Conservation (phyloP, 306 rosid species). For the Arachis stenosperma region DNA sequence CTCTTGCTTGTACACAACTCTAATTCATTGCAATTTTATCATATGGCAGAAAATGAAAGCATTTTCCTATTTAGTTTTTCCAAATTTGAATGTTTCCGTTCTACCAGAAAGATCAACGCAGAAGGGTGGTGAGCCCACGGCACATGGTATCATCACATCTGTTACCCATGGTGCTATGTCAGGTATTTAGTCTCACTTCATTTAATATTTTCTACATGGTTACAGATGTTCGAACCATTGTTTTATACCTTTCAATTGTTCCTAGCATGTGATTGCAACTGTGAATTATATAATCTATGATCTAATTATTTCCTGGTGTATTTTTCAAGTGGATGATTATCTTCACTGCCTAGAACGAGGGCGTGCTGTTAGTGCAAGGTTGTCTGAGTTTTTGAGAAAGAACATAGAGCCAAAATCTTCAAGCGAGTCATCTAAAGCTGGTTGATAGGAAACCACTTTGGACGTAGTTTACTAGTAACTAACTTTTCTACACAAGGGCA, state of each 20-base stretch:
- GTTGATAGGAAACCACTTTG: conserved; percentile 35
- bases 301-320: conserved; percentile 40
- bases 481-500: conserved; percentile 10
- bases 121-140: conserved; percentile 63
- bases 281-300: conserved; percentile 6
- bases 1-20: conserved; percentile 18
- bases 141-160: conserved; percentile 85
- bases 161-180: conserved; percentile 90
- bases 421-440: conserved; percentile 46
- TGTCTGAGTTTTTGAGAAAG: conserved; percentile 80
- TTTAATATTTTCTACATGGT: background rate
- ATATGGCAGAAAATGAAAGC: conserved; percentile 78
- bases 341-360: conserved; percentile 89
- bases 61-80: conserved; percentile 81
- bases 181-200: conserved; percentile 52
- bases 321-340: conserved; percentile 74
- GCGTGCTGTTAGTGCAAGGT: conserved; percentile 66
- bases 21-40: conserved; percentile 38
- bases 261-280: background rate
- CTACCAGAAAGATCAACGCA: conserved; percentile 51
- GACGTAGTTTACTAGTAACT: conserved; percentile 10
- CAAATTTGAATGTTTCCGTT: conserved; percentile 61
- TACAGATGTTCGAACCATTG: conserved; percentile 1
- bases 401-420: conserved; percentile 61
- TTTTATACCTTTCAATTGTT: background rate